phyloP scores from a whole-genome alignment of 345 rosid species.

The Syzygium oleosum region DNA sequence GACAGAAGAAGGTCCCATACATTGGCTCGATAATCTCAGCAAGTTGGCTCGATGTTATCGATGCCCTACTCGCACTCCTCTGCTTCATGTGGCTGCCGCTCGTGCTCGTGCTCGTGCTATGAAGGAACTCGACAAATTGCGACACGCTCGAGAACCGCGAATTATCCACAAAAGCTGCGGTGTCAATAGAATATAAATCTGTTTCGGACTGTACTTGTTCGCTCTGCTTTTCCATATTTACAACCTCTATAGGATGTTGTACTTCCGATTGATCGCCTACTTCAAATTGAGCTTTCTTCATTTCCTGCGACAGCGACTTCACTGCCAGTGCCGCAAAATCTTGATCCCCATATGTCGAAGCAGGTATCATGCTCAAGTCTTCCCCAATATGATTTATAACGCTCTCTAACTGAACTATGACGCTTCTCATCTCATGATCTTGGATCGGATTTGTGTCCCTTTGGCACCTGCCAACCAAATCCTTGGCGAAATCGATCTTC shows the following conservation, averaged over 20 bases:
- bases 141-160: constrained; percentile 15
- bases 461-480: constrained; percentile 26
- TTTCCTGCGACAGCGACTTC: constrained; percentile 56
- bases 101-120: constrained; percentile 10
- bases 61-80: constrained; percentile 21
- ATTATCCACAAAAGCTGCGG: constrained; percentile 31
- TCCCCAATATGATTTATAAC: constrained; percentile 45
- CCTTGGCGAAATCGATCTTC: constrained; percentile 31
- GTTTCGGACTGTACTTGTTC: constrained; percentile 21
- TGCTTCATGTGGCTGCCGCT: constrained; percentile 28
- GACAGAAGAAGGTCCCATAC: constrained; percentile 75
- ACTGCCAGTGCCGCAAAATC: constrained; percentile 48
- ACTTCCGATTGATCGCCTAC: constrained; percentile 13
- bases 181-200: constrained; percentile 53
- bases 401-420: constrained; percentile 30
- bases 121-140: constrained; percentile 9
- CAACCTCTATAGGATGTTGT: constrained; percentile 4
- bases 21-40: constrained; percentile 61
- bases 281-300: constrained; percentile 37
- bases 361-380: constrained; percentile 58
- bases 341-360: constrained; percentile 36
- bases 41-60: constrained; percentile 31
- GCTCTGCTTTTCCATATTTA: constrained; percentile 2
- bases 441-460: constrained; percentile 10
- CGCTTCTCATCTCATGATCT: constrained; percentile 30